phyloP scores from a whole-genome alignment of 2,329 filamentous ascomycete species.

The Penicillium brasilianum region DNA sequence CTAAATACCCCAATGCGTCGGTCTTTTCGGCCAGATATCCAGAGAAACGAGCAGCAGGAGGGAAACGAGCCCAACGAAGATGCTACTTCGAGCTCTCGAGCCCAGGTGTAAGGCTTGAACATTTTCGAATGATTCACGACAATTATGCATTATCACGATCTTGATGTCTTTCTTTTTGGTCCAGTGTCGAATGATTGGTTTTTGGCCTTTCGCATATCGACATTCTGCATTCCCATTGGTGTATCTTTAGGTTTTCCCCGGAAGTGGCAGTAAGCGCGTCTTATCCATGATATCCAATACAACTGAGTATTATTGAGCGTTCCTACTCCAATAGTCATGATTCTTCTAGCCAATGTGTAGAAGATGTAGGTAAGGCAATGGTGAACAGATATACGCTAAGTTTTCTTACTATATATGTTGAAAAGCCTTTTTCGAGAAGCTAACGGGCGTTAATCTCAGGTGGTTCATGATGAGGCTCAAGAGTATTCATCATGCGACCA shows the following conservation, averaged over 20 bases:
- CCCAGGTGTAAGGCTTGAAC: neutral
- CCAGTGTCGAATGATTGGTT: neutral
- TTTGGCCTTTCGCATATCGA: neutral
- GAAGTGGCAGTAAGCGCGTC: neutral
- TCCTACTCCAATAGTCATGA: too few relatives aligned
- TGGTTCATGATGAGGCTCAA: neutral
- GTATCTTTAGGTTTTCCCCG: slow-evolving; percentile 9
- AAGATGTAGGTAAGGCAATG: neutral
- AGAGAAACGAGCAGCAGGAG: slow-evolving; percentile 16
- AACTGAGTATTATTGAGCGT: neutral
- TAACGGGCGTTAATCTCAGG: too few relatives aligned
- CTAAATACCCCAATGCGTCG: neutral
- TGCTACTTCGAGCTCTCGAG: neutral
- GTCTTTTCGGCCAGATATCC: neutral
- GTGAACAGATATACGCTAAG: too few relatives aligned
- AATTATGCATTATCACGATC: neutral
- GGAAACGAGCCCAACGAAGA: slow-evolving; percentile 29
- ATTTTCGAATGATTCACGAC: neutral
- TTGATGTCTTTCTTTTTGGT: neutral
- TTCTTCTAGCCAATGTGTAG: neutral
- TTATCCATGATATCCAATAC: slow-evolving; percentile 13
- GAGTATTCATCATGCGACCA: neutral
- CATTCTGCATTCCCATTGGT: slow-evolving; percentile 16
- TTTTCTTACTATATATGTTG: too few relatives aligned
- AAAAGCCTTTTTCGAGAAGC: too few relatives aligned